Evolutionary conservation across 257 asterid species (phyloP).

Genomic region (Cordia subcordata): DNA sequence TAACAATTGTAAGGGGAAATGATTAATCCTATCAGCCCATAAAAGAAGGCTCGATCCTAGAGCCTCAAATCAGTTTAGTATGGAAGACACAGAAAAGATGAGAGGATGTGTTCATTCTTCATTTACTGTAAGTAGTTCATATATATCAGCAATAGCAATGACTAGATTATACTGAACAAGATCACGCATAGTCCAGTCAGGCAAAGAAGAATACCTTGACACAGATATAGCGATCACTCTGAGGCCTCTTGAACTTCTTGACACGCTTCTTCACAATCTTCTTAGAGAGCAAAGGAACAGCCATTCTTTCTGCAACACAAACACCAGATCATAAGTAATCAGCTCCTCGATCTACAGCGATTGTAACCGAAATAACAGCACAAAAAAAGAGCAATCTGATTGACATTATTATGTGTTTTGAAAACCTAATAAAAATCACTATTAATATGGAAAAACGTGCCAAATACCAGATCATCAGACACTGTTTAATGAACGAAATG

Average conservation of each 20-base stretch:
- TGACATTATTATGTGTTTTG: too few species aligned
- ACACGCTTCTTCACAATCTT: constrained; percentile 45
- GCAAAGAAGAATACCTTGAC: constrained; percentile 33
- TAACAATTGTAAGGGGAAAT: too few species aligned
- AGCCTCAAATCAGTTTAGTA: too few species aligned
- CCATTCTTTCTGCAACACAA: constrained; percentile 29
- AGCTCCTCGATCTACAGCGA: neutral
- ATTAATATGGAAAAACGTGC: too few species aligned
- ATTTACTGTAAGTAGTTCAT: too few species aligned
- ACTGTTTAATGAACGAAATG: too few species aligned
- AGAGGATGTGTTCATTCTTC: too few species aligned
- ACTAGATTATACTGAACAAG: neutral
- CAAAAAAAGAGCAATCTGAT: neutral
- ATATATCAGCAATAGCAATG: too few species aligned
- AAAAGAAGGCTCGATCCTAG: too few species aligned
- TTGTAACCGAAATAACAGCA: neutral
- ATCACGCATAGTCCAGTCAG: constrained; percentile 2
- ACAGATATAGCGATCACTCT: constrained; percentile 37
- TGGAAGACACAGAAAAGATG: neutral
- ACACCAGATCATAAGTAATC: neutral
- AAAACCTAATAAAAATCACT: too few species aligned
- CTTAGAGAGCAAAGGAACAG: constrained; percentile 40
- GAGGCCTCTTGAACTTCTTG: constrained; percentile 50
- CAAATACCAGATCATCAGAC: too few species aligned
- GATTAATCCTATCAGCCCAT: too few species aligned